Percentiles rank a stretch among this genome's conserved stretches.
phyloP scores from a whole-genome alignment of 148 eudicot genomes.

The Arctostaphylos glauca region DNA sequence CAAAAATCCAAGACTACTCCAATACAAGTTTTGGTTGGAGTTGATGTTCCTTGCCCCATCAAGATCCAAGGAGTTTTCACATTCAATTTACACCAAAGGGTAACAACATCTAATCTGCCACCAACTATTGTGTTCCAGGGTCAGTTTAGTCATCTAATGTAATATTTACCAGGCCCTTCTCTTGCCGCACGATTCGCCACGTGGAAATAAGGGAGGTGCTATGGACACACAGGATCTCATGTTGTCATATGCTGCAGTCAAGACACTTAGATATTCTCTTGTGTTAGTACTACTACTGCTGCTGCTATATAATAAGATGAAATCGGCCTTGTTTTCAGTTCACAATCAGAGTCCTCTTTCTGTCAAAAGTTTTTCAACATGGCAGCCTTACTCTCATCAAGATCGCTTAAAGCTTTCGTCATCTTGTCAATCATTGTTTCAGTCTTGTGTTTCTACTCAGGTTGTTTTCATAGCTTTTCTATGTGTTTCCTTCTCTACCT shows the following conservation, averaged over 20 bases:
- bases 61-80: background rate
- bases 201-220: background rate
- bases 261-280: background rate
- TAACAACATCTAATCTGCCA: background rate
- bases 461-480: conserved; percentile 3
- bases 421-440: conserved; percentile 19
- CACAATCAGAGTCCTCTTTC: background rate
- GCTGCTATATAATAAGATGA: background rate
- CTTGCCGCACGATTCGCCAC: background rate
- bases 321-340: background rate
- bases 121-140: background rate
- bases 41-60: no score
- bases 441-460: conserved; percentile 27
- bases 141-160: background rate
- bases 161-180: no score
- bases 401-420: background rate
- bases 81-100: background rate
- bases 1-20: no score
- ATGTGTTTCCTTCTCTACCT: background rate
- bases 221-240: background rate
- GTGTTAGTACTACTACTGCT: background rate
- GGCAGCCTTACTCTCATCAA: conserved; percentile 6
- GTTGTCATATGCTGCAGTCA: no score
- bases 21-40: no score
- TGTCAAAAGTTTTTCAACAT: background rate